Evolutionary conservation across 139 green algal genomes (phyloP).

Genomic region (Chlorella sp.): DNA sequence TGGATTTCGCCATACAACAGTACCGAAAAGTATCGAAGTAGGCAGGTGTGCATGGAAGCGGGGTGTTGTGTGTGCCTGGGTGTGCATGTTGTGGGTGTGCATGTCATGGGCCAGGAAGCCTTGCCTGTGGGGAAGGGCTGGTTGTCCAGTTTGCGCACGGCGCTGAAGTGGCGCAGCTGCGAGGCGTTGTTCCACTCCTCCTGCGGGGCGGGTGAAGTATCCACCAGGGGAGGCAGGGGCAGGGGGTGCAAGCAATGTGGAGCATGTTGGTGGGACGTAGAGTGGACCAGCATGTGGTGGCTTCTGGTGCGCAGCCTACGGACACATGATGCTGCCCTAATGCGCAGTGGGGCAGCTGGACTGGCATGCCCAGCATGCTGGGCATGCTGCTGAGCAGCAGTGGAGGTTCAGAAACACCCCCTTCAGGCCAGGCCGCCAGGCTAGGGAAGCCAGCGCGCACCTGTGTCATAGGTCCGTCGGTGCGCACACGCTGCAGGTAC

Average conservation of each 20-base stretch:
- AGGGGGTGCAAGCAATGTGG: not conserved
- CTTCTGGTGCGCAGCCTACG: too few relatives aligned
- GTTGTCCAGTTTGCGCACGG: conserved; percentile 86
- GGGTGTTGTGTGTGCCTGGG: too few relatives aligned
- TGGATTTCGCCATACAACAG: too few relatives aligned
- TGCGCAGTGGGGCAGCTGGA: not conserved
- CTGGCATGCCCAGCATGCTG: not conserved
- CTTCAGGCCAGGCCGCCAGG: not conserved
- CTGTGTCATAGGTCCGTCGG: conserved; percentile 43
- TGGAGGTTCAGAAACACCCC: not conserved
- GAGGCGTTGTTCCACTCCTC: conserved; percentile 73
- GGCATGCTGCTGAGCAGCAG: not conserved
- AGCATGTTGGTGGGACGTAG: too few relatives aligned
- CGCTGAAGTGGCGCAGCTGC: conserved; percentile 84
- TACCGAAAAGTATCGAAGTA: too few relatives aligned
- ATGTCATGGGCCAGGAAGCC: not conserved
- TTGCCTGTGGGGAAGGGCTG: conserved; percentile 74
- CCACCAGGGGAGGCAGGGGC: not conserved
- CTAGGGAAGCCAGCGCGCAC: conserved; percentile 28
- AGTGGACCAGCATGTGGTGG: too few relatives aligned
- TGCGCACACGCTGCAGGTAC: conserved; percentile 55
- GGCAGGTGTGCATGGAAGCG: not conserved
- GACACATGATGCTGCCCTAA: too few relatives aligned
- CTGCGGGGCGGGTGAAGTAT: not conserved
- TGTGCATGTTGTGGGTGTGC: not conserved